Evolutionary conservation across 768 basidiomycete genomes (phyloP).

Genomic region (Suillus plorans): DNA sequence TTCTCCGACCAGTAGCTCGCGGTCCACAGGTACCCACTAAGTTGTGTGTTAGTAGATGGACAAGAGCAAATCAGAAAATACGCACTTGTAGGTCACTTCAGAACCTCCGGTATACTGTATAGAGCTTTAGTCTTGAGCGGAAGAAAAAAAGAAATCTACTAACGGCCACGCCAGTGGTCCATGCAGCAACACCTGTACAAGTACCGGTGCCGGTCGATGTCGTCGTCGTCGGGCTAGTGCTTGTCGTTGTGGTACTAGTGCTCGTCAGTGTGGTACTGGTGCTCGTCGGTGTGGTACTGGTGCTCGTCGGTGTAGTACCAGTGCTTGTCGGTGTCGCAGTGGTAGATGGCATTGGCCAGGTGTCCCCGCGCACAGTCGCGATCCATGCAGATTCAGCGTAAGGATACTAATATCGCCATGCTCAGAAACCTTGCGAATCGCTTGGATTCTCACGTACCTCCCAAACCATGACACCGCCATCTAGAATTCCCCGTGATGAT

Average conservation of each 20-base stretch:
- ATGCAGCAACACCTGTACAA: constrained; percentile 43
- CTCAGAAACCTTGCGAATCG: neutral
- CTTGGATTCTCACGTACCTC: constrained; percentile 25
- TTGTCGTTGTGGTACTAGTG: constrained; percentile 11
- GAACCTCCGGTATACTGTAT: constrained; percentile 43
- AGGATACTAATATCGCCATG: constrained; percentile 31
- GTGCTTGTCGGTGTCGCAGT: constrained; percentile 11
- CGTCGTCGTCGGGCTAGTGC: constrained; percentile 2
- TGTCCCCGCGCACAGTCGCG: constrained; percentile 32
- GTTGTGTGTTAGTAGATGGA: neutral
- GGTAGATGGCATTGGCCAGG: constrained; percentile 32
- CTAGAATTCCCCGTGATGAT: constrained; percentile 17
- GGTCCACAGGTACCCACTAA: constrained; percentile 47
- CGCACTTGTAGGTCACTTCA: constrained; percentile 42
- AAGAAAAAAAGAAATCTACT: constrained; percentile 11
- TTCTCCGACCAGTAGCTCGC: constrained; percentile 46
- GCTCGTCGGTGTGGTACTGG: constrained; percentile 21
- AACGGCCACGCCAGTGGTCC: constrained; percentile 37
- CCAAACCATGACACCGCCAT: constrained; percentile 41
- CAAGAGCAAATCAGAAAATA: neutral
- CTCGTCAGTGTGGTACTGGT: neutral
- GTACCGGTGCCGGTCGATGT: constrained; percentile 22
- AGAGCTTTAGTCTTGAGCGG: neutral
- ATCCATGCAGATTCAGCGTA: constrained; percentile 40
- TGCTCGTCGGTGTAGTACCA: constrained; percentile 1